Evolutionary conservation across 2,329 filamentous ascomycete species (phyloP), one percentile per base, ranked within the genome.

Genomic region (Verticillium tricorpus): DNA sequence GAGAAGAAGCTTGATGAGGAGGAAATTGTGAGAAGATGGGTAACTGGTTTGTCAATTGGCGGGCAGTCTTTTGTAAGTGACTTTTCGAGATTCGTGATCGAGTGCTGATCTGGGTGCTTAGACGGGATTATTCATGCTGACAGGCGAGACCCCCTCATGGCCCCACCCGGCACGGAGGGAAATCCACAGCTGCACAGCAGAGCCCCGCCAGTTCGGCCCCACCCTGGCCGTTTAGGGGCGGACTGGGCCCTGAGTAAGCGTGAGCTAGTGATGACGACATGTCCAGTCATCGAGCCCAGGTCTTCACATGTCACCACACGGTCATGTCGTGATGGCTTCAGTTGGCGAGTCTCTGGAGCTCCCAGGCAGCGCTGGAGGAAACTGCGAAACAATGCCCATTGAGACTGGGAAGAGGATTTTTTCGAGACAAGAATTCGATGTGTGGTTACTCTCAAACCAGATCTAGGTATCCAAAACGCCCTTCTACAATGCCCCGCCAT

Each of bases 81-180:
- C 37, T 1, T 5, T 17, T 50, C 34, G 40, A 22, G 40, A 50
- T 50, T 50, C 40, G 40, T 50, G 40, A 50, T 50, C 5, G 15
- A n/a, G 34, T 7, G 45, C 45, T 37, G 28, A 28, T 28, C 28
- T 28, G 28, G 17, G 25, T 60, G 58, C 58, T 60, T 60, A 60
- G 58, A 28, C 19, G 40, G 34, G 64, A 65, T 65, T 65, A 65
- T 65, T 65, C 64, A 65, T 62, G 62, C 63, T 65, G 64, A 65
- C 63, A 65, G 60, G 57, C 40, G 40, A 7, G 28, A 28, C 28
- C 28, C 28, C 28, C 28, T 28, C 28, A 5, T 4, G 14, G 40
- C 40, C 40, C 40, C 40, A 50, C 40, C 40, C n/a, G n/a, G 40
- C n/a, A 3, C 40, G 9, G 40, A 50, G 40, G 39, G 40, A 50